These are phyloP conservation scores for Escovopsis sp. DNA, from an alignment of 2,329 filamentous ascomycete genomes.

Conservation along the genomic window DNA sequence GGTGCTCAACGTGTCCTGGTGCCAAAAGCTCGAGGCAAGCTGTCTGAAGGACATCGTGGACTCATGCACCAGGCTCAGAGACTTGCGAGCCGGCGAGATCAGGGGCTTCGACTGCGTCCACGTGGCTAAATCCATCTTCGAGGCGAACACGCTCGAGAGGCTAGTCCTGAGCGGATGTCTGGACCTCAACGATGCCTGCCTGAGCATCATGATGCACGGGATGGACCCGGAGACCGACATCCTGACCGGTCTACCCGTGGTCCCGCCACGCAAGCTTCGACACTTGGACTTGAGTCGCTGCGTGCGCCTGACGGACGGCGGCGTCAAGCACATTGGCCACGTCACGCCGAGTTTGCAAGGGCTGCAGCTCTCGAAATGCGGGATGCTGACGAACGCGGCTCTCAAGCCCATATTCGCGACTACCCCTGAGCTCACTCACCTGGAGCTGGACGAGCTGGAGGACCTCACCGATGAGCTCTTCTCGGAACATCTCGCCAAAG, in stretches of 20 bases:
- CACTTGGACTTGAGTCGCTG: slow-evolving; percentile 81
- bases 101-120: slow-evolving; percentile 61
- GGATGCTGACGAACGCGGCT: slow-evolving; percentile 56
- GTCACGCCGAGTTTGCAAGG: slow-evolving; percentile 70
- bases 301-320: slow-evolving; percentile 53
- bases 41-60: slow-evolving; percentile 61
- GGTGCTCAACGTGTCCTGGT: slow-evolving; percentile 84
- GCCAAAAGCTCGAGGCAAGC: slow-evolving; percentile 65
- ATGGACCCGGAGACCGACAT: slow-evolving; percentile 64
- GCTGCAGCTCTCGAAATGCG: slow-evolving; percentile 67
- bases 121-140: slow-evolving; percentile 61
- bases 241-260: slow-evolving; percentile 60
- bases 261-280: slow-evolving; percentile 62
- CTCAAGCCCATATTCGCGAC: slow-evolving; percentile 61
- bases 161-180: slow-evolving; percentile 68
- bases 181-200: slow-evolving; percentile 59
- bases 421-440: slow-evolving; percentile 62
- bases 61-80: slow-evolving; percentile 57
- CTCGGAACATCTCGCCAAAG: slow-evolving; percentile 55
- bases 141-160: slow-evolving; percentile 68
- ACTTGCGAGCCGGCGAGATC: slow-evolving; percentile 72
- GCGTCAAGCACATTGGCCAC: slow-evolving; percentile 56
- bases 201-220: slow-evolving; percentile 64
- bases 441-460: slow-evolving; percentile 79
- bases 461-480: slow-evolving; percentile 63